phyloP scores from a whole-genome alignment of 371 early-diverging fungal genomes.

The Thermomucor indicae-seudaticae region DNA sequence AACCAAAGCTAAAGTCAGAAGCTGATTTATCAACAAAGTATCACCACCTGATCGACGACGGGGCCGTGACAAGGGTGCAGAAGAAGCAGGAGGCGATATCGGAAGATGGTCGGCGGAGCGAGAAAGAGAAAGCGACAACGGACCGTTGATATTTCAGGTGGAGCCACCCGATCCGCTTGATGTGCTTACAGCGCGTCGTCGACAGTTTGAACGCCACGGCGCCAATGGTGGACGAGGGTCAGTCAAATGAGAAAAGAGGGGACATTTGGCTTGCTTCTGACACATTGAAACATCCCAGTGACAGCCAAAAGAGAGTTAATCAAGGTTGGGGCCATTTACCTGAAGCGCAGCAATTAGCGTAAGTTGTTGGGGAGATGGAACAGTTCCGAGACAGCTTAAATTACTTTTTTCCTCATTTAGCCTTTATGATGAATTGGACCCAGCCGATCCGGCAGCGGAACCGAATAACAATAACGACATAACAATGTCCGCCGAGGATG shows the following conservation, averaged over 20 bases:
- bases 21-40: slow-evolving; percentile 10
- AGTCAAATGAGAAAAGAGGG: slow-evolving; percentile 2
- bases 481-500: slow-evolving; percentile 41
- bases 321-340: slow-evolving; percentile 62
- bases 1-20: background rate
- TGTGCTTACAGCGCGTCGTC: no score
- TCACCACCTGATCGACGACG: slow-evolving; percentile 34
- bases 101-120: background rate
- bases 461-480: slow-evolving; percentile 12
- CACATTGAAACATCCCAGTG: slow-evolving; percentile 17
- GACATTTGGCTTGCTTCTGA: background rate
- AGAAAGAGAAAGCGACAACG: background rate
- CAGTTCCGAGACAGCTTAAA: background rate
- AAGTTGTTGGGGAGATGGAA: background rate
- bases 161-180: background rate
- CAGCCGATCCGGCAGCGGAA: slow-evolving; percentile 20
- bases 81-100: background rate
- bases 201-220: slow-evolving; percentile 67
- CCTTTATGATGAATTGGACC: slow-evolving; percentile 4
- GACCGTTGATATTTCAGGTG: background rate
- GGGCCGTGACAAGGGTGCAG: slow-evolving; percentile 2
- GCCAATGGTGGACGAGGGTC: slow-evolving; percentile 44
- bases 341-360: slow-evolving; percentile 14
- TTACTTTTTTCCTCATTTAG: background rate
- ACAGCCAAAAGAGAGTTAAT: slow-evolving; percentile 70